These are phyloP conservation scores for Mycogone perniciosa DNA, from an alignment of 2,329 filamentous ascomycete genomes.

Conservation along the genomic window DNA sequence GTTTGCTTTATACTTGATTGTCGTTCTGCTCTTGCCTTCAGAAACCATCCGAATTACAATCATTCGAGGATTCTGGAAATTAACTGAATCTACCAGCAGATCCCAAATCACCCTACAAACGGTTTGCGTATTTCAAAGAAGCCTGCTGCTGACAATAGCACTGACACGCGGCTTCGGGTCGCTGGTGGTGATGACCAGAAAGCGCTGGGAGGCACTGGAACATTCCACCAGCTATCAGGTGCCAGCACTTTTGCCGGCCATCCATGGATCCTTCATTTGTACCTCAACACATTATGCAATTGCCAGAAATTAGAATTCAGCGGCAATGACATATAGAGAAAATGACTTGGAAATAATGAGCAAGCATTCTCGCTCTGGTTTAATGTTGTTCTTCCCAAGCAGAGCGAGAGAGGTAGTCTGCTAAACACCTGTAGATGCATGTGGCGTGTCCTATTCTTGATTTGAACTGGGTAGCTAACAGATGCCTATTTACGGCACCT, in stretches of 20 bases:
- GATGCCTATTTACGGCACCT: too few relatives aligned
- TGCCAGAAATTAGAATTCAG: not conserved
- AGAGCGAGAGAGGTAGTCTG: too few relatives aligned
- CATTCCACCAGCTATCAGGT: slow-evolving; percentile 11
- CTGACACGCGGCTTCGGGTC: not conserved
- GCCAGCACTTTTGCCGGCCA: not conserved
- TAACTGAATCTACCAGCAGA: slow-evolving; percentile 6
- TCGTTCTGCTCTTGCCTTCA: slow-evolving; percentile 16
- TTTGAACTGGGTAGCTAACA: too few relatives aligned
- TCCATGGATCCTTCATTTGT: too few relatives aligned
- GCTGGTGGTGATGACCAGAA: slow-evolving; percentile 10
- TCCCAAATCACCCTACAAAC: not conserved
- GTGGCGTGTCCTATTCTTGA: too few relatives aligned
- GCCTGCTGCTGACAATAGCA: slow-evolving; percentile 10
- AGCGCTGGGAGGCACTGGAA: slow-evolving; percentile 22
- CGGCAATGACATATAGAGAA: too few relatives aligned
- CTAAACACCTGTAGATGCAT: too few relatives aligned
- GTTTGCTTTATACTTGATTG: slow-evolving; percentile 26
- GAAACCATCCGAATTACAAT: slow-evolving; percentile 15
- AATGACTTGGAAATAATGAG: too few relatives aligned
- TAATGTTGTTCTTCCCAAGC: too few relatives aligned
- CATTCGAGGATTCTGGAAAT: slow-evolving; percentile 21
- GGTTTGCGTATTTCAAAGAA: slow-evolving; percentile 6
- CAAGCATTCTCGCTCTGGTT: too few relatives aligned
- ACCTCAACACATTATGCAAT: not conserved